A percentile compares a stretch with the other conserved stretches of the same genome.
phyloP scores from a whole-genome alignment of 2,329 filamentous ascomycete species.

The Calonectria multiphialidica region DNA sequence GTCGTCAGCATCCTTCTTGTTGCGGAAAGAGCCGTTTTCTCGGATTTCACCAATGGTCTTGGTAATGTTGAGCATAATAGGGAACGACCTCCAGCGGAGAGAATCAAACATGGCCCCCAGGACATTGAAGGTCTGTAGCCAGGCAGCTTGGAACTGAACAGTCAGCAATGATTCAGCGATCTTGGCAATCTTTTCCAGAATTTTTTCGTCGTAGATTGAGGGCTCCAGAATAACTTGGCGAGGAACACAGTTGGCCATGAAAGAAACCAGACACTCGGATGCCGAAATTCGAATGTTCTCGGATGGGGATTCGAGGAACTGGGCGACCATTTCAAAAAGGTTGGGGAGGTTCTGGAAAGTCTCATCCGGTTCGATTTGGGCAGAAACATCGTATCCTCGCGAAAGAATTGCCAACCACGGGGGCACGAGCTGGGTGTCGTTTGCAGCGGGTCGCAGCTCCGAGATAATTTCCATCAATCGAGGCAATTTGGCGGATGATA shows the following conservation, averaged over 20 bases:
- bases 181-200: constrained; percentile 83
- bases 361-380: constrained; percentile 88
- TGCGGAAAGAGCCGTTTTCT: constrained; percentile 87
- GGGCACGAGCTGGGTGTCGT: constrained; percentile 93
- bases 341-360: constrained; percentile 92
- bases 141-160: constrained; percentile 93
- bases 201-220: constrained; percentile 92
- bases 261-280: constrained; percentile 94
- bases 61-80: constrained; percentile 81
- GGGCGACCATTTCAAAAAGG: constrained; percentile 82
- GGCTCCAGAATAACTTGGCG: constrained; percentile 86
- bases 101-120: constrained; percentile 88
- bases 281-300: constrained; percentile 95
- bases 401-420: constrained; percentile 98
- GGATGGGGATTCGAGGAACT: constrained; percentile 87
- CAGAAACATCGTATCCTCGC: constrained; percentile 92
- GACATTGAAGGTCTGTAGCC: constrained; percentile 94
- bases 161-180: constrained; percentile 81
- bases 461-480: constrained; percentile 91
- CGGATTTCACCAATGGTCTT: constrained; percentile 88
- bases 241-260: constrained; percentile 91
- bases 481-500: constrained; percentile 90
- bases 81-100: constrained; percentile 85
- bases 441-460: constrained; percentile 90
- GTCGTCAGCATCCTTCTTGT: constrained; percentile 94